Conservation (phyloP, 1,284 basidiomycete species). For the Jaminaea rosea region DNA sequence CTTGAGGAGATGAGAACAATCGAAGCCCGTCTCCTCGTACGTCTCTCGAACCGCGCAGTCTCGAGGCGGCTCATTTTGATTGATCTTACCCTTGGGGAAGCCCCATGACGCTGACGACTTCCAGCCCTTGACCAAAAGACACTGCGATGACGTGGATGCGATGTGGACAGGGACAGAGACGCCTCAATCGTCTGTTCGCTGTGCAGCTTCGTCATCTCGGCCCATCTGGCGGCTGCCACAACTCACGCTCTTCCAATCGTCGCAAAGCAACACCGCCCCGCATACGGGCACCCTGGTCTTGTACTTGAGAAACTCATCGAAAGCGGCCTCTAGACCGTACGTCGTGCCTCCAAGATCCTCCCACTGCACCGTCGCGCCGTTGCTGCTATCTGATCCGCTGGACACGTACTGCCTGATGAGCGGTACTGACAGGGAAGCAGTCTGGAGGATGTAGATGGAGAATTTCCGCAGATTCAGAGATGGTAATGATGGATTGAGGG, state of each 20-base stretch:
- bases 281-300: conserved; percentile 98
- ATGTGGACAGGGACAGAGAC: too few relatives aligned
- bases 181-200: too few relatives aligned
- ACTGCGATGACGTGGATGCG: conserved; percentile 58
- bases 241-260: conserved; percentile 67
- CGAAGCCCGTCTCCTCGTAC: conserved; percentile 50
- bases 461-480: conserved; percentile 72
- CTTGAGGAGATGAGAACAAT: conserved; percentile 29
- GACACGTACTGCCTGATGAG: conserved; percentile 43
- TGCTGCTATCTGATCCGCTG: conserved; percentile 14
- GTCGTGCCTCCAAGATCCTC: background rate
- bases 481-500: conserved; percentile 72
- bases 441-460: conserved; percentile 69
- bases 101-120: conserved; percentile 93
- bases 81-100: conserved; percentile 98
- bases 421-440: conserved; percentile 36
- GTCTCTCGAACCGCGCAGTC: conserved; percentile 52
- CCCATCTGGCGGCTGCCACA: background rate
- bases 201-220: too few relatives aligned
- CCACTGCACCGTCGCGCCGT: conserved; percentile 16
- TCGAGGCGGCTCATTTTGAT: conserved; percentile 61
- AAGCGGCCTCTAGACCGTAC: conserved; percentile 30
- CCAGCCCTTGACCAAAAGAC: conserved; percentile 71
- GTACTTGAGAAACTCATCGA: conserved; percentile 56
- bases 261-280: conserved; percentile 88